Conservation (phyloP, 805 yeast genomes). For the Metschnikowia similis region DNA sequence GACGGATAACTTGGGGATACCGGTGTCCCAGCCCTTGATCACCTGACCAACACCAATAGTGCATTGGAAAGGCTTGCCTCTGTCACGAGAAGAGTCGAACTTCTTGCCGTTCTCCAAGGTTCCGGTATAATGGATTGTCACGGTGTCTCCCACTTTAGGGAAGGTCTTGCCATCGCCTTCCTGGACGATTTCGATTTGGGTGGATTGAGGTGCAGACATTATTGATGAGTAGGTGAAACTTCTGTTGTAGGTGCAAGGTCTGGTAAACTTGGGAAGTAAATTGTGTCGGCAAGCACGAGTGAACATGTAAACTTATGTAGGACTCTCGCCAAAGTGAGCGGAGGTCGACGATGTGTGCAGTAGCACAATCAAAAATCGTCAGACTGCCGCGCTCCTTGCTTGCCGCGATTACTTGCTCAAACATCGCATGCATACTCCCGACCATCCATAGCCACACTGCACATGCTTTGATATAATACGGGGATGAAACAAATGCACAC, state of each 20-base stretch:
- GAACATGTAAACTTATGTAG: slow-evolving; percentile 5
- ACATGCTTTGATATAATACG: neutral
- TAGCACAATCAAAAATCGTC: neutral
- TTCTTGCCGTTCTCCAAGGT: slow-evolving; percentile 93
- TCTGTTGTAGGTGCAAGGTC: slow-evolving; percentile 5
- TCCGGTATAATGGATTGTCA: slow-evolving; percentile 94
- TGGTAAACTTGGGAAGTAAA: slow-evolving; percentile 7
- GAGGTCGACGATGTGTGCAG: slow-evolving; percentile 2
- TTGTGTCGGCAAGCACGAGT: slow-evolving; percentile 10
- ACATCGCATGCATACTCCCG: neutral
- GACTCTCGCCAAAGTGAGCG: slow-evolving; percentile 1
- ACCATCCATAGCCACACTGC: neutral
- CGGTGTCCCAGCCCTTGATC: slow-evolving; percentile 95
- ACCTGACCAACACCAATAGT: slow-evolving; percentile 94
- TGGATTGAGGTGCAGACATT: slow-evolving; percentile 40
- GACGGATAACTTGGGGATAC: slow-evolving; percentile 84
- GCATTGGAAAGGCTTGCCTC: slow-evolving; percentile 94
- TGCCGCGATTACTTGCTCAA: neutral
- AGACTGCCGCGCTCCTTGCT: neutral
- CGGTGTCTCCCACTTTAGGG: slow-evolving; percentile 84
- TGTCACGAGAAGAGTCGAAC: slow-evolving; percentile 92
- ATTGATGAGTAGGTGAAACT: slow-evolving; percentile 1
- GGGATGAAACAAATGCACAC: no score
- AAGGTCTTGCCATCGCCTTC: slow-evolving; percentile 81
- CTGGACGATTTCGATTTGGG: slow-evolving; percentile 40